phyloP scores from a whole-genome alignment of 257 asterid genomes.

The Jasminum sambac region DNA sequence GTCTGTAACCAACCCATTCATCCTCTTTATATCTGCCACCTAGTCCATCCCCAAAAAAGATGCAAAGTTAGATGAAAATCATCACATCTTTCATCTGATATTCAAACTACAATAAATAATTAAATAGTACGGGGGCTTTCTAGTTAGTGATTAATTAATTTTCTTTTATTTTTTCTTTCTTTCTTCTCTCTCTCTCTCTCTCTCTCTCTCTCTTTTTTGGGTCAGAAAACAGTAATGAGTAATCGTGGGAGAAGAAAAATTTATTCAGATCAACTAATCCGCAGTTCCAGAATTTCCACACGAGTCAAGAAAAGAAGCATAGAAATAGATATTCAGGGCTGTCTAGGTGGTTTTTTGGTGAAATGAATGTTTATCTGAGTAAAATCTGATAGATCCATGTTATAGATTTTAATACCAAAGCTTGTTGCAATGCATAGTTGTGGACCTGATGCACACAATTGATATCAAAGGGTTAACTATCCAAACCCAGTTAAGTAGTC shows the following conservation, averaged over 20 bases:
- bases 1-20: constrained; percentile 81
- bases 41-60: constrained; percentile 28
- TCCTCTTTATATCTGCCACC: constrained; percentile 85
- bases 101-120: not conserved
- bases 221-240: too few species aligned
- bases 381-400: not conserved
- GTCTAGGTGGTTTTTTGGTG: too few species aligned
- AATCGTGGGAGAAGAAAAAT: too few species aligned
- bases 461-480: not conserved
- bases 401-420: not conserved
- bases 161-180: too few species aligned
- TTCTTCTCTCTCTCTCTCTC: too few species aligned
- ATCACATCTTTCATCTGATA: not conserved
- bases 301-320: constrained; percentile 16
- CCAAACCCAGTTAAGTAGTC: not conserved
- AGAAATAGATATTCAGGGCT: too few species aligned
- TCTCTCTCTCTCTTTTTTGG: too few species aligned
- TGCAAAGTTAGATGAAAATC: constrained; percentile 1
- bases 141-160: too few species aligned
- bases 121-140: not conserved
- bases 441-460: not conserved
- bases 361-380: too few species aligned
- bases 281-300: constrained; percentile 8
- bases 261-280: too few species aligned
- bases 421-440: not conserved